phyloP scores from a whole-genome alignment of 108 stramenopile genomes.

The Aureococcus anophagefferens region DNA sequence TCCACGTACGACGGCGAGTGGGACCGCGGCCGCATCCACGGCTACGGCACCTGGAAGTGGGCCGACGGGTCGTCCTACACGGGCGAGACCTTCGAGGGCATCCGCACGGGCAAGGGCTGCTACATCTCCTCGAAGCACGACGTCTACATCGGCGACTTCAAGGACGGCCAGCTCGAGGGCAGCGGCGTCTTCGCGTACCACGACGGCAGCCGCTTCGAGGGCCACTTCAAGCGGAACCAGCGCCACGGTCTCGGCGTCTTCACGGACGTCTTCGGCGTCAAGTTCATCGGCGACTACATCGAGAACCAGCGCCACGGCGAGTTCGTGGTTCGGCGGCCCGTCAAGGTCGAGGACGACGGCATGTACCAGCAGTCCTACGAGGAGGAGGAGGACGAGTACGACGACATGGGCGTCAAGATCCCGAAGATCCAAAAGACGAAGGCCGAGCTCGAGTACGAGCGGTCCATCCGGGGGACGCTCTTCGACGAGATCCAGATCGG shows the following conservation, averaged over 20 bases:
- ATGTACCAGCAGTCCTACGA: not conserved
- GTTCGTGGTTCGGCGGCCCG: constrained; percentile 18
- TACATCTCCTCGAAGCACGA: not conserved
- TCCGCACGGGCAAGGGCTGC: constrained; percentile 1
- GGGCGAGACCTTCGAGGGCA: constrained; percentile 19
- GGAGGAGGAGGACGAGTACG: not conserved
- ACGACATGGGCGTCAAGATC: not conserved
- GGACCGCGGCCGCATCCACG: constrained; percentile 15
- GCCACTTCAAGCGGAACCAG: constrained; percentile 8
- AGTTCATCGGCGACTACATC: constrained; percentile 14
- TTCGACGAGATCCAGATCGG: constrained; percentile 1
- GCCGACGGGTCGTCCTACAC: constrained; percentile 12
- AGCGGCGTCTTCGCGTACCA: constrained; percentile 10
- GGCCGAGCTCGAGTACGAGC: no score
- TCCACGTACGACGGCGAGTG: constrained; percentile 12
- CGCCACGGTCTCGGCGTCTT: constrained; percentile 23
- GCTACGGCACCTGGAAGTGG: constrained; percentile 15
- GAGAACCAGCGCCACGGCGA: constrained; percentile 22
- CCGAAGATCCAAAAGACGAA: no score
- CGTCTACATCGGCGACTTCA: constrained; percentile 9
- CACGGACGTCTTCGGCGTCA: constrained; percentile 7
- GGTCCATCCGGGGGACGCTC: no score
- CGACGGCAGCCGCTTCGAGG: constrained; percentile 12
- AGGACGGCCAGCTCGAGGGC: constrained; percentile 5
- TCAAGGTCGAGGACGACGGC: constrained; percentile 10